Base-by-base conservation (phyloP, 768 basidiomycete genomes). In the Russula compacta region DNA sequence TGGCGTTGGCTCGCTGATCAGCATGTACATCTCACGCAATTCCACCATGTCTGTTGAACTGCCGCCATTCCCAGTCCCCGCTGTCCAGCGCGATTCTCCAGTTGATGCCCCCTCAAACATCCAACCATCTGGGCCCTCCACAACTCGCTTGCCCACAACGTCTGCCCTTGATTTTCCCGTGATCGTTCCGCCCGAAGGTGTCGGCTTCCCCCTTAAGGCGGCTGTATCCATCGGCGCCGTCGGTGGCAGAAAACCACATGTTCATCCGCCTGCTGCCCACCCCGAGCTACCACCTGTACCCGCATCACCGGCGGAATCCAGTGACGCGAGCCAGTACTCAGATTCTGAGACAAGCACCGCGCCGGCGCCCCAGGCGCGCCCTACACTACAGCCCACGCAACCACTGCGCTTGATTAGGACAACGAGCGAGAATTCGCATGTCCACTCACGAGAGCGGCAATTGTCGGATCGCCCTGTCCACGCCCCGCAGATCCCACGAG, bases 21-120 rank as follows among this genome's bases (percentile, higher is more conserved):
- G 64, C 62, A 69, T 71, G 71, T 71, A 71, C 62, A 57, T 67
- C 24, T 69, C 67, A 7, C 64, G 63, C 12, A 47, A 66, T 3
- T 56, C 70, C 0, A 55, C 60, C 9, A 14, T 48, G 3, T 50
- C 43, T 8, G 55, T 54, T 11, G 54, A 62, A 14, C 59, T 60
- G 42, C 69, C 66, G 9, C 47, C 58, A 3, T 63, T 59, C 14
- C 70, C 68, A 3, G 60, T 59, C 7, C 52, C 67, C 44, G 61
- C 39, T 36, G 33, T 35, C 47, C 52, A 65, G 32, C 58, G 42
- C 14, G 64, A 58, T 40, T 62, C 55, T 21, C 6, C 60, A 19
- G 24, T 56, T 17, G 56, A 39, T 54, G 19, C 40, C 4, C 53
- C 43, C 5, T 29, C 46, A 47, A 24, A 3, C 46, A 0, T 14